Evolutionary conservation across 1,284 basidiomycete genomes (phyloP).

Genomic region (Cystobasidium sp.): DNA sequence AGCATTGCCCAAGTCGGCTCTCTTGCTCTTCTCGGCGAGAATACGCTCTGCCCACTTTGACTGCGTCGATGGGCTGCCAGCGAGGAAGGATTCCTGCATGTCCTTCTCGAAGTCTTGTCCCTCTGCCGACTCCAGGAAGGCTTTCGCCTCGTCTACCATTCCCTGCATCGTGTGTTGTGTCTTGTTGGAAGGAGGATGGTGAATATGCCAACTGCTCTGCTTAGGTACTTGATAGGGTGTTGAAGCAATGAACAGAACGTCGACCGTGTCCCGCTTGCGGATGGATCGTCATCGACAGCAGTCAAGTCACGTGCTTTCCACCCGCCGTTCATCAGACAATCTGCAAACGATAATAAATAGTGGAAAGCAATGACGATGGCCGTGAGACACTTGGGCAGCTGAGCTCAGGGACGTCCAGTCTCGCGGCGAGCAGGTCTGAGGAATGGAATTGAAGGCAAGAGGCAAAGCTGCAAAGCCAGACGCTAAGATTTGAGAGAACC

Average conservation of each 20-base stretch:
- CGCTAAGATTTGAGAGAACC: constrained; percentile 2
- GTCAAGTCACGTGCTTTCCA: neutral
- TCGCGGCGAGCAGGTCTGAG: too few relatives aligned
- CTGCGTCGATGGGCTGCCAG: constrained; percentile 26
- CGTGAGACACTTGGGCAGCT: too few relatives aligned
- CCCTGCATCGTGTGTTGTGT: constrained; percentile 21
- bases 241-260: neutral
- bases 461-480: neutral
- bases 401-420: too few relatives aligned
- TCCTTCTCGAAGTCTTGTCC: constrained; percentile 32
- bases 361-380: too few relatives aligned
- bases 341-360: too few relatives aligned
- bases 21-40: constrained; percentile 12
- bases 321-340: too few relatives aligned
- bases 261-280: neutral
- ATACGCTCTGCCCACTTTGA: constrained; percentile 24
- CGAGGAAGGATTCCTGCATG: constrained; percentile 38
- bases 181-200: neutral
- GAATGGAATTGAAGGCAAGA: too few relatives aligned
- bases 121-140: constrained; percentile 35
- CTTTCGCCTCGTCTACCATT: constrained; percentile 37
- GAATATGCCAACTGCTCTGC: neutral
- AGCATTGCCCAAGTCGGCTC: constrained; percentile 8
- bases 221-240: neutral
- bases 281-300: neutral